Evolutionary conservation across 805 yeast species (phyloP), one percentile per base, ranked within the genome.

Genomic region (Candida manassasensis): DNA sequence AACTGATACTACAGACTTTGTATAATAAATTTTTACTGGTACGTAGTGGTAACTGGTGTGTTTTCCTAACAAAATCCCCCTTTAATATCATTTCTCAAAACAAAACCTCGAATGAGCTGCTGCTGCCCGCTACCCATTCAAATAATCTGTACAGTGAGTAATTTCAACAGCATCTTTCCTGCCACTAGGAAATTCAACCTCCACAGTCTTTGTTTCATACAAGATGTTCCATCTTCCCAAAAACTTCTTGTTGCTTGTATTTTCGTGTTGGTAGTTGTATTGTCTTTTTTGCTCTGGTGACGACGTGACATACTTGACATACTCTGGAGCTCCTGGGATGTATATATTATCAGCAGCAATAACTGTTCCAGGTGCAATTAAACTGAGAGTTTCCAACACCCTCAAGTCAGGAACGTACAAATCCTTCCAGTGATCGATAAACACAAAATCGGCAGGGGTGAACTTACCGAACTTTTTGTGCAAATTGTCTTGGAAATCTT

Each of bases 371-470:
- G 61, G 61, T 0, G 56, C 59, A 28, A 70, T 50, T 34, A 67
- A 49, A 10, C 63, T 59, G 28, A 64, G 42, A 0, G 69, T 43
- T 40, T 70, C 76, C 25, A 68, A 42, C 3, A 66, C 55, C 21
- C 74, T 48, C 21, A 68, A 47, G 38, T 69, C 73, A 4, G 72
- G 64, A 16, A 66, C 52, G 40, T 67, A 70, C 30, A 43, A 31
- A 11, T 53, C 54, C 36, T 63, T 62, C 46, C 53, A 48, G 40
- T 69, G 75, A 45, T 70, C 70, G 31, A 70, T 52, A 35, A 70
- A 60, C 3, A 63, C 45, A 26, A 68, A 46, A 36, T 67, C 72
- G 1, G 62, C 43, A 2, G 61, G 42, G 3, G 40, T 36, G 36
- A 38, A 53, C 14, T 36, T 19, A 9, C 28, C 19, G 3, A 36